These are phyloP conservation scores for Cladosporium sp. DNA, from an alignment of 2,329 filamentous ascomycete genomes.

Conservation along the genomic window DNA sequence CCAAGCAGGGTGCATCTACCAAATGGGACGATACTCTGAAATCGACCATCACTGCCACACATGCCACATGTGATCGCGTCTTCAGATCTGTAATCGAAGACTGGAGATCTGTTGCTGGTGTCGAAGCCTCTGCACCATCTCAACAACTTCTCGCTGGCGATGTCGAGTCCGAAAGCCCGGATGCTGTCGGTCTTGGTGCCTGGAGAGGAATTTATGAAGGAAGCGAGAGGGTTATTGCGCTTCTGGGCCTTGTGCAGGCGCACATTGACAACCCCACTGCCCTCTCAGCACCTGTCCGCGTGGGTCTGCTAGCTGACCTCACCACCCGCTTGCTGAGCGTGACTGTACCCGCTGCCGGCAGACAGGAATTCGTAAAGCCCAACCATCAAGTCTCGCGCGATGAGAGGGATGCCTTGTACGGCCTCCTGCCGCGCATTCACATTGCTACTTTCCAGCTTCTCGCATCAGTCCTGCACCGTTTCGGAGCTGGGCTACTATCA, in stretches of 20 bases:
- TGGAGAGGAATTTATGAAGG: slow-evolving; percentile 78
- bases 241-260: slow-evolving; percentile 62
- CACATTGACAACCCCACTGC: slow-evolving; percentile 64
- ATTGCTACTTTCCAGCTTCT: slow-evolving; percentile 64
- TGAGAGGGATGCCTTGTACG: slow-evolving; percentile 76
- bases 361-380: slow-evolving; percentile 51
- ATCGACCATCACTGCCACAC: slow-evolving; percentile 59
- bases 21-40: slow-evolving; percentile 72
- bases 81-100: slow-evolving; percentile 77
- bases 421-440: slow-evolving; percentile 69
- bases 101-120: slow-evolving; percentile 64
- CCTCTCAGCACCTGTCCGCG: slow-evolving; percentile 60
- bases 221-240: slow-evolving; percentile 60
- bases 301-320: slow-evolving; percentile 66
- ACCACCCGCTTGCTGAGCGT: slow-evolving; percentile 67
- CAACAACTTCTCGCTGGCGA: slow-evolving; percentile 16
- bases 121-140: slow-evolving; percentile 22
- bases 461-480: slow-evolving; percentile 52
- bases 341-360: slow-evolving; percentile 44
- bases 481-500: slow-evolving; percentile 56
- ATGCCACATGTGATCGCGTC: slow-evolving; percentile 69
- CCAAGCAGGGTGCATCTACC: slow-evolving; percentile 70
- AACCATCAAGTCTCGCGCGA: slow-evolving; percentile 72
- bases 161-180: slow-evolving; percentile 17
- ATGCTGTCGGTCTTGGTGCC: slow-evolving; percentile 50